A percentile compares a stretch with the other conserved stretches of the same genome.
Evolutionary conservation across 345 rosid species (phyloP).

Genomic region (Eucalyptus brandiana): DNA sequence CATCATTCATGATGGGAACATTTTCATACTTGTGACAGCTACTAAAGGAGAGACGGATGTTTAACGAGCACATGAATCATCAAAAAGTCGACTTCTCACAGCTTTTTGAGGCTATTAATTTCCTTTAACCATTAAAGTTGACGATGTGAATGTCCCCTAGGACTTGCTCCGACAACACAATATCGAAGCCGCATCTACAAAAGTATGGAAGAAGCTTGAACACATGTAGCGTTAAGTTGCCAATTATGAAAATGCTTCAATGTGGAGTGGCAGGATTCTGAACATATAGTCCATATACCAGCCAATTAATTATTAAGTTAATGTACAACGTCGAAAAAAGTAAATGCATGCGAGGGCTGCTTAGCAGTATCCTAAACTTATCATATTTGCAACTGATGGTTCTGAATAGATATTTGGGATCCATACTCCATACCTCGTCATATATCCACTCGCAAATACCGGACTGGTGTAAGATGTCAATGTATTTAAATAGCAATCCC

Average conservation of each 20-base stretch:
- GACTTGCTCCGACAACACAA: background rate
- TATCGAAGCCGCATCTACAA: background rate
- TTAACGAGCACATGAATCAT: background rate
- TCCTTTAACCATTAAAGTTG: background rate
- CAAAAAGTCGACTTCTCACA: background rate
- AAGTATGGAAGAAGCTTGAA: background rate
- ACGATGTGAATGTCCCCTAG: background rate
- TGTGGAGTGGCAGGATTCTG: background rate
- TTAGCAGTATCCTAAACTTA: background rate
- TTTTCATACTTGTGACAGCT: background rate
- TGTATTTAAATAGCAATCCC: slow-evolving; percentile 77
- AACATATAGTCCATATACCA: background rate
- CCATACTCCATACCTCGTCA: slow-evolving; percentile 60
- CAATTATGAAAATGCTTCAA: background rate
- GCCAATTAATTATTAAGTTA: background rate
- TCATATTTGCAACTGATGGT: background rate
- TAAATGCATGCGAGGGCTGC: background rate
- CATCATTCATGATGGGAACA: background rate
- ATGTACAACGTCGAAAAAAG: background rate
- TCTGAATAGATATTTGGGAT: background rate
- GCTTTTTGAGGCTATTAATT: background rate
- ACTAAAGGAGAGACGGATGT: background rate
- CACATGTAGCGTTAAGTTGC: background rate
- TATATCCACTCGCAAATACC: slow-evolving; percentile 87
- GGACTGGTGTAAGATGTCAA: slow-evolving; percentile 56